These are phyloP conservation scores for Cyberlindnera maritima DNA, from an alignment of 805 yeast genomes.

Conservation along the genomic window DNA sequence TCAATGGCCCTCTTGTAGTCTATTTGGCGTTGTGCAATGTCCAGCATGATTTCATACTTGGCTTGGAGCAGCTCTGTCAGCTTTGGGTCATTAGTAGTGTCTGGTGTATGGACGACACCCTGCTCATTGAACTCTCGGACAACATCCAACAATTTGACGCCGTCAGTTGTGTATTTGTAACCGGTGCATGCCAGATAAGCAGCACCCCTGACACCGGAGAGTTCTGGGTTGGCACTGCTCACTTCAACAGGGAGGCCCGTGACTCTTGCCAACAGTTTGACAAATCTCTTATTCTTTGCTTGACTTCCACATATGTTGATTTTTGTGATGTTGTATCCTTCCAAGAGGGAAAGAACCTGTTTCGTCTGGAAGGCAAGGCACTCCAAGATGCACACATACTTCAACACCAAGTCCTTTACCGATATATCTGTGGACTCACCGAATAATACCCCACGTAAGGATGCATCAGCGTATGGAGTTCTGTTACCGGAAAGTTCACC, in stretches of 20 bases:
- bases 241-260: slow-evolving; percentile 25
- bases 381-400: slow-evolving; percentile 47
- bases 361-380: slow-evolving; percentile 50
- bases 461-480: slow-evolving; percentile 50
- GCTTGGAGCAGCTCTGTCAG: slow-evolving; percentile 22
- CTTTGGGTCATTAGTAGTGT: slow-evolving; percentile 6
- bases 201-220: slow-evolving; percentile 31
- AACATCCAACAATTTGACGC: slow-evolving; percentile 10
- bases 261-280: slow-evolving; percentile 31
- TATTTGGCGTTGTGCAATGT: slow-evolving; percentile 36
- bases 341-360: slow-evolving; percentile 36
- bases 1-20: slow-evolving; percentile 29
- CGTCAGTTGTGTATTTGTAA: not conserved
- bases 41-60: slow-evolving; percentile 28
- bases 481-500: slow-evolving; percentile 61
- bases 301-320: slow-evolving; percentile 54
- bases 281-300: slow-evolving; percentile 43
- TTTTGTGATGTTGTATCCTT: slow-evolving; percentile 27
- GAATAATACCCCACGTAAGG: slow-evolving; percentile 46
- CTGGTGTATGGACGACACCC: not conserved
- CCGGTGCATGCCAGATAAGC: slow-evolving; percentile 21
- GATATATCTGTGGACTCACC: slow-evolving; percentile 43
- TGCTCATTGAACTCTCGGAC: slow-evolving; percentile 10
- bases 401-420: slow-evolving; percentile 33
- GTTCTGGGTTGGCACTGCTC: slow-evolving; percentile 17